Percentiles rank a stretch among this genome's conserved stretches.
phyloP scores from a whole-genome alignment of 345 rosid genomes.

The Microcos paniculata region DNA sequence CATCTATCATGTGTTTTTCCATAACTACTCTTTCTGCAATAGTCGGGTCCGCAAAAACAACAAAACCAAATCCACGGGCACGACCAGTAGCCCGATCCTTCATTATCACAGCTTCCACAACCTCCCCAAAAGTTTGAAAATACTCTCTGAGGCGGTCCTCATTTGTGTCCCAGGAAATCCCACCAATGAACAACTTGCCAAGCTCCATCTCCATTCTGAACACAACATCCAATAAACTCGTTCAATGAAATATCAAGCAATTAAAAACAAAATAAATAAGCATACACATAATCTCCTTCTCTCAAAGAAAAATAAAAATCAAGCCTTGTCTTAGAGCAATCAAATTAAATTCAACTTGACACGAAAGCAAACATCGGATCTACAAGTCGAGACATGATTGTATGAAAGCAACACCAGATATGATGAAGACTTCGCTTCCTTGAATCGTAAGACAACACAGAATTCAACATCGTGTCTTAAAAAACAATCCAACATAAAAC shows the following conservation, averaged over 20 bases:
- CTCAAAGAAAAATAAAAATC: neutral
- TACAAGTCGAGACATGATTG: conserved; percentile 6
- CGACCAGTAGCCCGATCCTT: conserved; percentile 94
- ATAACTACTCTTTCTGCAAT: conserved; percentile 76
- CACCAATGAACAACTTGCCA: conserved; percentile 89
- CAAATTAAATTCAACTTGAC: conserved; percentile 6
- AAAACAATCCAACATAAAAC: conserved; percentile 23
- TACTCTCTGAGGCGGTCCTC: conserved; percentile 86
- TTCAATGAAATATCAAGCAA: conserved; percentile 12
- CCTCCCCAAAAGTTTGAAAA: conserved; percentile 77
- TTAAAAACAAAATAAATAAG: conserved; percentile 1
- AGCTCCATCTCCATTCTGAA: conserved; percentile 80
- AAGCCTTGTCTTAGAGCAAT: conserved; percentile 1
- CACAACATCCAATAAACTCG: conserved; percentile 6
- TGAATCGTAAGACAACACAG: conserved; percentile 10
- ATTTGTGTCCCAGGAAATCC: conserved; percentile 92
- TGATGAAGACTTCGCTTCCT: conserved; percentile 16
- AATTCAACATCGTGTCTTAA: conserved; percentile 10
- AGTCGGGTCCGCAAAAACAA: conserved; percentile 78
- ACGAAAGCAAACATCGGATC: conserved; percentile 23
- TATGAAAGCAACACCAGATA: conserved; percentile 13
- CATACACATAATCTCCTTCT: neutral
- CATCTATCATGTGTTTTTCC: conserved; percentile 79
- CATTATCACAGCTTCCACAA: conserved; percentile 86
- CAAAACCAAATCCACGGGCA: conserved; percentile 93